These are phyloP conservation scores for Starmerella vitae DNA, from an alignment of 805 yeast species.

Conservation along the genomic window DNA sequence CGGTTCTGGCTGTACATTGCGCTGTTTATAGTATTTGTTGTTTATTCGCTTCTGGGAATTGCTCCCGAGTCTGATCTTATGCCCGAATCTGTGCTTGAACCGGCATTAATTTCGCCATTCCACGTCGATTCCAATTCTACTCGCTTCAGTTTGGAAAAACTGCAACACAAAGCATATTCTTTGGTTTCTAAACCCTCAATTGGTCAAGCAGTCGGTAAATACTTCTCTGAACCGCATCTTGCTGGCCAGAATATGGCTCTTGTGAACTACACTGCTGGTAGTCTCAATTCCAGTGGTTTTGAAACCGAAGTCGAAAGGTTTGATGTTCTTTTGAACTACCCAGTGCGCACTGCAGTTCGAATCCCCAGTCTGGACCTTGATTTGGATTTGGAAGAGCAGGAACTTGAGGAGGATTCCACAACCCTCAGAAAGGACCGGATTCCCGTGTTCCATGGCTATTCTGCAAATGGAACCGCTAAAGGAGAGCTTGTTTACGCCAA, in stretches of 20 bases:
- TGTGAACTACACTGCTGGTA: constrained; percentile 43
- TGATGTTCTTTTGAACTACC: constrained; percentile 52
- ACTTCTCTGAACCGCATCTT: constrained; percentile 26
- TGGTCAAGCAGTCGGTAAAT: constrained; percentile 14
- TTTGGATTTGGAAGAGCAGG: constrained; percentile 44
- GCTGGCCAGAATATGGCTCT: constrained; percentile 30
- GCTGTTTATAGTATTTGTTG: too few relatives aligned
- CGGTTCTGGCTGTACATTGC: too few relatives aligned
- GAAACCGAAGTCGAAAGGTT: constrained; percentile 40
- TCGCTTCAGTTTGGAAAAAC: not conserved
- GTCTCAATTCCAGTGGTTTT: constrained; percentile 50
- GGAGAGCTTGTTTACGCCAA: constrained; percentile 53
- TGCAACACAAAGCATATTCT: constrained; percentile 2
- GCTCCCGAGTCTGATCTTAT: too few relatives aligned
- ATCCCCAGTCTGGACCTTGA: constrained; percentile 36
- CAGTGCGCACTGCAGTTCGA: constrained; percentile 41
- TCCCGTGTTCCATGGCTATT: constrained; percentile 66
- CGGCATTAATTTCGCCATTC: too few relatives aligned
- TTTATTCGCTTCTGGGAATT: too few relatives aligned
- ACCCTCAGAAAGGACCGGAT: constrained; percentile 36
- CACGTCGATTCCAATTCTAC: too few relatives aligned
- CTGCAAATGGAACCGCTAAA: constrained; percentile 63
- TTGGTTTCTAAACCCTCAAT: constrained; percentile 13
- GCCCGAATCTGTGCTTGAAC: too few relatives aligned
- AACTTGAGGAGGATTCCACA: constrained; percentile 39